Conservation (phyloP, 495 filamentous ascomycete species). For the Niebla homalea region DNA sequence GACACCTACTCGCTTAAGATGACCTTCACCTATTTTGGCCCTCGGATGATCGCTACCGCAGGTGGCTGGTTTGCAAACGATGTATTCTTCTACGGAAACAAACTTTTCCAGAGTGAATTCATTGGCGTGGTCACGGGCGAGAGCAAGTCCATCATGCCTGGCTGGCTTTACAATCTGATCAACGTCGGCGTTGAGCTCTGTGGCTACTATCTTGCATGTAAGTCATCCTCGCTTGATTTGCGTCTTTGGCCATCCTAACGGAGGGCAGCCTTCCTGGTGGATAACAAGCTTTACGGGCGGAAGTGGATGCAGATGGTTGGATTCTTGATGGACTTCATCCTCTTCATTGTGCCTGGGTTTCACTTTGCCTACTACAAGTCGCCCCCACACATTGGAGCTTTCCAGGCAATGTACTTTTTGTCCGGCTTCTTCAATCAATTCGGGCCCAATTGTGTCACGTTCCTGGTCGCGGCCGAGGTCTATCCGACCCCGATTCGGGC, state of each 20-base stretch:
- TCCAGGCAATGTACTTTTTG: slow-evolving; percentile 89
- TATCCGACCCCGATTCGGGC: slow-evolving; percentile 84
- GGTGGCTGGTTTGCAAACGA: slow-evolving; percentile 84
- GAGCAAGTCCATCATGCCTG: slow-evolving; percentile 55
- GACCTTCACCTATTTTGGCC: slow-evolving; percentile 66
- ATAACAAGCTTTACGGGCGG: slow-evolving; percentile 84
- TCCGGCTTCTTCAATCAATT: slow-evolving; percentile 96
- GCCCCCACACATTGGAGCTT: slow-evolving; percentile 50
- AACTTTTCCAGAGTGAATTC: slow-evolving; percentile 85
- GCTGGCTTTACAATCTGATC: slow-evolving; percentile 80
- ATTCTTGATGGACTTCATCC: slow-evolving; percentile 74
- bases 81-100: slow-evolving; percentile 96
- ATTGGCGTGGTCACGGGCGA: slow-evolving; percentile 56
- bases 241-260: neutral
- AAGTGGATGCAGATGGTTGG: slow-evolving; percentile 87
- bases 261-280: slow-evolving; percentile 53
- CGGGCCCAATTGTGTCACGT: slow-evolving; percentile 81
- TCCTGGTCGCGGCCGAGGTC: slow-evolving; percentile 83
- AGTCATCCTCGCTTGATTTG: neutral
- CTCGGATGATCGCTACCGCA: slow-evolving; percentile 71
- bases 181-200: slow-evolving; percentile 71
- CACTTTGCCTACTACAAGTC: slow-evolving; percentile 64
- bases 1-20: slow-evolving; percentile 64
- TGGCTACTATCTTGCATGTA: slow-evolving; percentile 67
- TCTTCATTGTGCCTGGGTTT: slow-evolving; percentile 78